Evolutionary conservation across 2,329 filamentous ascomycete genomes (phyloP).

Genomic region (Apiospora pterosperma): DNA sequence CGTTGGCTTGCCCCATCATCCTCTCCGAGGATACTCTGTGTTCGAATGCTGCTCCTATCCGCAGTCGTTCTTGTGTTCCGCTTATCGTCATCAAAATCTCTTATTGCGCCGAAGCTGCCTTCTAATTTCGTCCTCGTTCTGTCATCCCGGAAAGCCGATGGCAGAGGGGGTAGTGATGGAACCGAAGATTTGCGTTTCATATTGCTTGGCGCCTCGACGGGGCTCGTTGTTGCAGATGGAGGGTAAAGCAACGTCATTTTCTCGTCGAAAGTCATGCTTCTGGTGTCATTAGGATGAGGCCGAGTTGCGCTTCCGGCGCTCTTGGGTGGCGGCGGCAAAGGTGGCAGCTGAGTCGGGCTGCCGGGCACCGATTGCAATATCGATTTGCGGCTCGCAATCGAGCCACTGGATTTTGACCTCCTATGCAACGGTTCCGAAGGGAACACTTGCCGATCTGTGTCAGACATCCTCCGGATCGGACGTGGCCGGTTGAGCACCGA

Average conservation of each 20-base stretch:
- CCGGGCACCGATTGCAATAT: constrained; percentile 40
- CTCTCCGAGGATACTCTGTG: constrained; percentile 35
- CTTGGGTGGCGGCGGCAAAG: constrained; percentile 46
- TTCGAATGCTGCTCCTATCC: constrained; percentile 34
- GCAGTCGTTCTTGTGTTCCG: constrained; percentile 26
- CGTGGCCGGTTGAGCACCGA: constrained; percentile 54
- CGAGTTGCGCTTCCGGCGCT: constrained; percentile 34
- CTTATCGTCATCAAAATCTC: constrained; percentile 18
- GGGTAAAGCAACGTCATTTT: constrained; percentile 53
- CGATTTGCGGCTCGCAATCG: constrained; percentile 41
- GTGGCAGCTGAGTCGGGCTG: constrained; percentile 48
- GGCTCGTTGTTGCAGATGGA: constrained; percentile 18
- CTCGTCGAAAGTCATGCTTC: constrained; percentile 57
- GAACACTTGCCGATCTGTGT: constrained; percentile 44
- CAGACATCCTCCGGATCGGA: constrained; percentile 49
- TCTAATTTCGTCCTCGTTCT: constrained; percentile 11
- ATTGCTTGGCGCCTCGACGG: neutral
- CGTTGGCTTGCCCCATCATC: constrained; percentile 28
- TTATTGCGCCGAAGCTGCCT: constrained; percentile 16
- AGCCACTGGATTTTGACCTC: constrained; percentile 48
- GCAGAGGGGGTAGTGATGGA: constrained; percentile 40
- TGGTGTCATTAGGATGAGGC: constrained; percentile 48
- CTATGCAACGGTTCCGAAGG: constrained; percentile 44
- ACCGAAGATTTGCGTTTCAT: constrained; percentile 36
- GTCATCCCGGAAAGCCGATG: constrained; percentile 24